Conservation (phyloP, 1,284 basidiomycete genomes). For the Rhodofomes roseus region DNA sequence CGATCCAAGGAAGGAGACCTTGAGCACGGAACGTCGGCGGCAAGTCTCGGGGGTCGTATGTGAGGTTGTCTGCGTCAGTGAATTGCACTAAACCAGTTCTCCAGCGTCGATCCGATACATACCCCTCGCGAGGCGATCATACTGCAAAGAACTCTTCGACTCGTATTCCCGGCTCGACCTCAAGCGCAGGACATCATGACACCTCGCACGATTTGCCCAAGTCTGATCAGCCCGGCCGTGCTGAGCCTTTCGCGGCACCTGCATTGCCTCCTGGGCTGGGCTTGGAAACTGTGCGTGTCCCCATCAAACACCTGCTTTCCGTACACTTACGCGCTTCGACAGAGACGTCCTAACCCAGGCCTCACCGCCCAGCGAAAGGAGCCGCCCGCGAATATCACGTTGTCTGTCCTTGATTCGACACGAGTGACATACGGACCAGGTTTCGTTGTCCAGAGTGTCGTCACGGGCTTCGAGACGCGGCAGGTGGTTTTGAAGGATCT, state of each 20-base stretch:
- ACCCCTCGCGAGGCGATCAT: neutral
- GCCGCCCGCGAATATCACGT: slow-evolving; percentile 10
- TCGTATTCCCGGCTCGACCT: too few relatives aligned
- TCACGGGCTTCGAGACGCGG: slow-evolving; percentile 42
- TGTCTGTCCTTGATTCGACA: slow-evolving; percentile 24
- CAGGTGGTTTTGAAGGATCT: slow-evolving; percentile 36
- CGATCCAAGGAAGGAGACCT: neutral
- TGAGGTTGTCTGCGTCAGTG: neutral
- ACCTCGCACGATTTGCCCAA: neutral
- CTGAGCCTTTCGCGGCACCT: slow-evolving; percentile 9
- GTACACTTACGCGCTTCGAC: neutral
- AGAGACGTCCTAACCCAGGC: neutral
- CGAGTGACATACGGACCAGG: slow-evolving; percentile 36
- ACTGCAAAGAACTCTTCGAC: neutral
- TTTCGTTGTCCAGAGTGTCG: slow-evolving; percentile 33
- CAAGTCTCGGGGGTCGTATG: neutral
- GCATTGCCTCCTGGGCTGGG: slow-evolving; percentile 26
- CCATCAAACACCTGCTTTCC: neutral
- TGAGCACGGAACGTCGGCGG: neutral
- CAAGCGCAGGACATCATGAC: neutral
- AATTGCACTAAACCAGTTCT: too few relatives aligned
- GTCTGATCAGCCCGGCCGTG: neutral
- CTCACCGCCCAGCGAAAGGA: neutral
- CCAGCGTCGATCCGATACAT: too few relatives aligned
- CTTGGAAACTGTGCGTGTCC: slow-evolving; percentile 17